Percentiles rank a stretch among this genome's conserved stretches.
Conservation (phyloP, 108 stramenopile species). For the Pseudonitzschia multistriata region DNA sequence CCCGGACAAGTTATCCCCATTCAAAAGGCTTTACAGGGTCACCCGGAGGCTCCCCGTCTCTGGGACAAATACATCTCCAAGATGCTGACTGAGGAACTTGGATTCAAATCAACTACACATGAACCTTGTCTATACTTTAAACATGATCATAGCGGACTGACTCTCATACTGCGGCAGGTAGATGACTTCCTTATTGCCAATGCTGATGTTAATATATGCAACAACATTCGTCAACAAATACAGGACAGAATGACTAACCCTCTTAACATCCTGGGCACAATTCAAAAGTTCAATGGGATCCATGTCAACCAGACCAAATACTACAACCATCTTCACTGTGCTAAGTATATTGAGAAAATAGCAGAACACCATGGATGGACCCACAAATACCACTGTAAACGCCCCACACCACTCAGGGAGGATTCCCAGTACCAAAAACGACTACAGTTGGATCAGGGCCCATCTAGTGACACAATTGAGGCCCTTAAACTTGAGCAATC, state of each 20-base stretch:
- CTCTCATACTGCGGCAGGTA: background rate
- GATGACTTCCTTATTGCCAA: background rate
- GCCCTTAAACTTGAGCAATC: background rate
- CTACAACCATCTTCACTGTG: constrained; percentile 21
- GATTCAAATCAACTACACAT: constrained; percentile 36
- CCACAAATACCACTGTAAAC: background rate
- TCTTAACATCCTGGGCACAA: constrained; percentile 24
- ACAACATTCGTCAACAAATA: constrained; percentile 1
- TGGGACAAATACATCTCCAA: constrained; percentile 8
- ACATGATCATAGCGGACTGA: background rate
- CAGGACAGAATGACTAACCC: constrained; percentile 18
- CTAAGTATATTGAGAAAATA: constrained; percentile 33
- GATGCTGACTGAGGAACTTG: constrained; percentile 21
- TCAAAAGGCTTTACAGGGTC: constrained; percentile 31
- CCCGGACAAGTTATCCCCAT: constrained; percentile 29
- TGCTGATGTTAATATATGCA: background rate
- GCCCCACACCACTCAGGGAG: background rate
- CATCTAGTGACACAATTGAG: background rate
- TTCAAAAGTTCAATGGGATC: constrained; percentile 32
- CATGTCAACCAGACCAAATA: constrained; percentile 28
- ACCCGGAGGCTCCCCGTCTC: constrained; percentile 28
- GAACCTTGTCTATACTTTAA: constrained; percentile 17
- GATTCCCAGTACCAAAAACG: background rate
- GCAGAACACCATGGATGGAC: constrained; percentile 14
- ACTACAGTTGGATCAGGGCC: constrained; percentile 4